Conservation (phyloP, 306 rosid species). For the Cucurbita moschata region DNA sequence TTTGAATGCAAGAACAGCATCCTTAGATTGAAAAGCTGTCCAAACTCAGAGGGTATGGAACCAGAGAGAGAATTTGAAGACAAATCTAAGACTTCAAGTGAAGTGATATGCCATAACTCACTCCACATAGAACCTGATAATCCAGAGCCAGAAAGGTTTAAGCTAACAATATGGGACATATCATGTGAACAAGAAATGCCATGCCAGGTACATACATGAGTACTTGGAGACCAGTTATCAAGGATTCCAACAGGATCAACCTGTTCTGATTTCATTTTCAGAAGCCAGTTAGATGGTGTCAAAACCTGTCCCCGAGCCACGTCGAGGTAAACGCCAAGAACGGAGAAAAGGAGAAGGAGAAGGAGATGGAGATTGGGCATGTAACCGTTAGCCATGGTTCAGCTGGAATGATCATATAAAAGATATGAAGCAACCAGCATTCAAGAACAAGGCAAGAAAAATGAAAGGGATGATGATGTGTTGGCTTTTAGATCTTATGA, state of each 20-base stretch:
- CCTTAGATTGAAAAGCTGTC: constrained; percentile 46
- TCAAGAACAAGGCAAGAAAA: constrained; percentile 9
- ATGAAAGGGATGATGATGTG: constrained; percentile 17
- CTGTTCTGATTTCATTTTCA: constrained; percentile 52
- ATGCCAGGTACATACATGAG: constrained; percentile 52
- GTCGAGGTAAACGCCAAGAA: constrained; percentile 20
- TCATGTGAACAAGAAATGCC: constrained; percentile 55
- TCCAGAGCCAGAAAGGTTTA: constrained; percentile 61
- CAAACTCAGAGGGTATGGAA: constrained; percentile 50
- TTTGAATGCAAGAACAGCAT: constrained; percentile 48
- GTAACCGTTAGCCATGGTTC: constrained; percentile 36
- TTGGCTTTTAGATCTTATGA: constrained; percentile 13
- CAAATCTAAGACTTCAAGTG: constrained; percentile 67
- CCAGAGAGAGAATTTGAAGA: constrained; percentile 64
- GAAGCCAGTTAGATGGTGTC: constrained; percentile 46
- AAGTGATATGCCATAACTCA: constrained; percentile 33
- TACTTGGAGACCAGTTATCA: constrained; percentile 51
- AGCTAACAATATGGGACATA: constrained; percentile 28
- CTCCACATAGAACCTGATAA: constrained; percentile 53
- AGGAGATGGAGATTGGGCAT: constrained; percentile 20
- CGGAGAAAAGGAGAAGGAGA: constrained; percentile 23
- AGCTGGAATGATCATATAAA: constrained; percentile 19
- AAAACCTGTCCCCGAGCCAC: constrained; percentile 25
- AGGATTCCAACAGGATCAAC: constrained; percentile 47
- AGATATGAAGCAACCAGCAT: constrained; percentile 12